A percentile compares a stretch with the other conserved stretches of the same genome.
Conservation (phyloP, 805 yeast species). For the Candida saitoana region DNA sequence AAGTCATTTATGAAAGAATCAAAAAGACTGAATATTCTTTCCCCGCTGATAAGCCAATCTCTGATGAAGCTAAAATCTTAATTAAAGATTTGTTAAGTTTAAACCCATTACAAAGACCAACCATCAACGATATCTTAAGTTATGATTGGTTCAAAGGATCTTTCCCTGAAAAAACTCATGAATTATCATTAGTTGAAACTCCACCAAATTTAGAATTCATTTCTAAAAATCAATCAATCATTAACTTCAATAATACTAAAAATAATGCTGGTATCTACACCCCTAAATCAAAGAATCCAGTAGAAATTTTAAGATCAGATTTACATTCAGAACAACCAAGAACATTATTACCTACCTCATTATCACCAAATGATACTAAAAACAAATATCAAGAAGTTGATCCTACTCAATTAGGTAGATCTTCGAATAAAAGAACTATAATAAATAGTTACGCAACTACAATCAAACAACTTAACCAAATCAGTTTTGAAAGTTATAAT, state of each 20-base stretch:
- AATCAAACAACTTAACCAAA: conserved; percentile 34
- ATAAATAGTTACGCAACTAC: conserved; percentile 35
- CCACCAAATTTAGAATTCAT: conserved; percentile 57
- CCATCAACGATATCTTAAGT: conserved; percentile 69
- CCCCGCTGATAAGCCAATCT: conserved; percentile 66
- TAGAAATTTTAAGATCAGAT: conserved; percentile 65
- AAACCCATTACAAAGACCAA: conserved; percentile 79
- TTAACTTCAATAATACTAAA: conserved; percentile 65
- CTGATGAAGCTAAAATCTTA: conserved; percentile 67
- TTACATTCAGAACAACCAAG: conserved; percentile 64
- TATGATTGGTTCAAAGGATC: conserved; percentile 86
- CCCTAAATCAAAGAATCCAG: conserved; percentile 55
- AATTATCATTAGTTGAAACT: conserved; percentile 54
- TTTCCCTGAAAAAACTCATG: conserved; percentile 70
- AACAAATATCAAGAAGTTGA: conserved; percentile 77
- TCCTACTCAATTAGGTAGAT: conserved; percentile 29
- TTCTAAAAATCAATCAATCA: conserved; percentile 56
- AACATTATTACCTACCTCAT: conserved; percentile 76
- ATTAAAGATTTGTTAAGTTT: conserved; percentile 70
- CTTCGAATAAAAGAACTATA: conserved; percentile 26
- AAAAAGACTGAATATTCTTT: conserved; percentile 75
- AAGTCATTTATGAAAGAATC: conserved; percentile 87
- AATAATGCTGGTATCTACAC: conserved; percentile 59
- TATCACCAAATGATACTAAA: conserved; percentile 90
- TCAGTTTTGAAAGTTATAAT: conserved; percentile 33